phyloP scores from a whole-genome alignment of 306 rosid genomes.

The Cicer judaicum region DNA sequence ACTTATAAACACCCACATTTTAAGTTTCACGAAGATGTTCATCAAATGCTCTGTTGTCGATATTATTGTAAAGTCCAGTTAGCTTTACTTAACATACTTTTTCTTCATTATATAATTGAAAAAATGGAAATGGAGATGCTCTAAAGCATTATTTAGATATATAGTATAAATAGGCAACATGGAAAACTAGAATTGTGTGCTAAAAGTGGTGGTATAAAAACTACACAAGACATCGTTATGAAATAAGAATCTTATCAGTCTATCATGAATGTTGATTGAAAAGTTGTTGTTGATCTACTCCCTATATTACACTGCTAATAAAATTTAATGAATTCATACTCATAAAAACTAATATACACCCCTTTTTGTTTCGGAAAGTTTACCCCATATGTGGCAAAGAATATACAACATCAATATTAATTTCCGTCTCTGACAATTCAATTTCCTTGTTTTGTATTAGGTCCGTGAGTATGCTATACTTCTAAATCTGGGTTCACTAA shows the following conservation, averaged over 20 bases:
- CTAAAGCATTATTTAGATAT: slow-evolving; percentile 6
- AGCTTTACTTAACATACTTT: slow-evolving; percentile 7
- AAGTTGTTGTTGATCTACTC: slow-evolving; percentile 15
- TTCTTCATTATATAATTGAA: slow-evolving; percentile 6
- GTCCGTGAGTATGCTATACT: slow-evolving; percentile 96
- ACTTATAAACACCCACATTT: background rate
- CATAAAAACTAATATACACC: background rate
- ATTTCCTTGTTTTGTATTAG: slow-evolving; percentile 54
- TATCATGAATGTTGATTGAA: slow-evolving; percentile 1
- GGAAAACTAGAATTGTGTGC: slow-evolving; percentile 20
- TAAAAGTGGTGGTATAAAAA: slow-evolving; percentile 18
- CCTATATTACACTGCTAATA: background rate
- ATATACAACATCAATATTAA: slow-evolving; percentile 11
- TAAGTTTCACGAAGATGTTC: slow-evolving; percentile 38
- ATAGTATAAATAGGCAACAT: slow-evolving; percentile 13
- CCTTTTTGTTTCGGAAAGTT: slow-evolving; percentile 19
- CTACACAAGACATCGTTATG: slow-evolving; percentile 2
- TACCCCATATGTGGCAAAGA: slow-evolving; percentile 19
- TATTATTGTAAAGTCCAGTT: slow-evolving; percentile 1
- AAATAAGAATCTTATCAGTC: slow-evolving; percentile 25
- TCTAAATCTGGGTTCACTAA: slow-evolving; percentile 88
- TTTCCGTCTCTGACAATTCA: slow-evolving; percentile 9
- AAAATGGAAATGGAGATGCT: slow-evolving; percentile 25
- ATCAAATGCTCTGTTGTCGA: background rate
- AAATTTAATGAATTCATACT: slow-evolving; percentile 21